Evolutionary conservation across 495 filamentous ascomycete genomes (phyloP), one percentile per base, ranked within the genome.

Genomic region (Penicillium roqueforti): DNA sequence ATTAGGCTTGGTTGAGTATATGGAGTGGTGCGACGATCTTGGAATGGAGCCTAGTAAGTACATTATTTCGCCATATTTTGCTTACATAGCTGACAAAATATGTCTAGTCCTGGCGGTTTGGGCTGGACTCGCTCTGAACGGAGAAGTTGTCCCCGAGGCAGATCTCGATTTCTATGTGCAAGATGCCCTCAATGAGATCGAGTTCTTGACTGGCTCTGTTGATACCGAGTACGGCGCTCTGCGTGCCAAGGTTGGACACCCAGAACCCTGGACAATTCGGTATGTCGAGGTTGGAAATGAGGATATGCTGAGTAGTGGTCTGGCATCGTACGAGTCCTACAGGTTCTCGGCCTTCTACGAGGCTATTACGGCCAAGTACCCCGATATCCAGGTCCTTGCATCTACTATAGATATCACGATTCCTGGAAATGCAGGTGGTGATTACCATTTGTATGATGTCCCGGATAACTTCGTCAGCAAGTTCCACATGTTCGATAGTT

Each of bases 11-110:
- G 56, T 70, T 9, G 85, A 87, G 63, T 87, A 86, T 62, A 77
- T 87, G 60, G 63, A 85, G 38, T 87, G 83, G 79, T 78, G 77
- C 38, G 80, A 86, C 41, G 84, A 88, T 50, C 71, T 88, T 47
- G 70, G 66, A 31, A 67, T 85, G 51, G 84, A 86, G 53, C 74
- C 82, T 13, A 73, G 68, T 69, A 38, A 56, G 64, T 54, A 6
- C 3, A 38, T 13, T 1, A 19, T 18, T 26, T 18, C 6, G 32
- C 6, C 0, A 16, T 2, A 6, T 6, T n/a, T 8, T 16, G 6
- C n/a, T 36, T 36, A 16, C 32, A 6, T 13, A 53, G 20, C 18
- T 25, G 10, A 34, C 10, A 20, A 19, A 0, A 8, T 1, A 1
- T 11, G 26, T 58, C 11, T 51, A 68, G 74, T 85, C 31, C 71